phyloP scores from a whole-genome alignment of 2,329 filamentous ascomycete genomes.

The Cucurbitaria berberidis region DNA sequence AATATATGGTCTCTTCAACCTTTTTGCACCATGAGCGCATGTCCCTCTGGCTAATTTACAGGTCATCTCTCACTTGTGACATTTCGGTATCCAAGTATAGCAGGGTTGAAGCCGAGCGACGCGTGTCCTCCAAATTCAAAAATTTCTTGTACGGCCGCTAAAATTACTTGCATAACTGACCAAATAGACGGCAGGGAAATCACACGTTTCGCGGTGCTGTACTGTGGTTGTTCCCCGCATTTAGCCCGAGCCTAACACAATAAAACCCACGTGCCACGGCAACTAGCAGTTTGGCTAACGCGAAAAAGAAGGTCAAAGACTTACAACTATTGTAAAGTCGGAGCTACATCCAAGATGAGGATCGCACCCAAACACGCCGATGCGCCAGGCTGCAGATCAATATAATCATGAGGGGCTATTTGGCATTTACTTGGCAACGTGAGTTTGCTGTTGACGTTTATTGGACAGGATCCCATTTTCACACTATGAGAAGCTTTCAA shows the following conservation, averaged over 20 bases:
- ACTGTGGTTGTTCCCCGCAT: background rate
- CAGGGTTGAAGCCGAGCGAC: no score
- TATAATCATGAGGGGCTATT: slow-evolving; percentile 4
- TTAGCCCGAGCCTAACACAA: background rate
- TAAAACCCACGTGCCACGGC: background rate
- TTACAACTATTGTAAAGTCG: slow-evolving; percentile 10
- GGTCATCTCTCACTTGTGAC: no score
- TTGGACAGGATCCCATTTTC: slow-evolving; percentile 10
- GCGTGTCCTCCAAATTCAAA: background rate
- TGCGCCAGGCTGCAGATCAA: slow-evolving; percentile 16
- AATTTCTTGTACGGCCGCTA: background rate
- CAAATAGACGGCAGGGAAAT: background rate
- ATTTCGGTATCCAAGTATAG: no score
- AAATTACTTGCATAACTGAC: background rate
- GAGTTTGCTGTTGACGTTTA: slow-evolving; percentile 7
- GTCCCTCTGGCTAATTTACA: no score
- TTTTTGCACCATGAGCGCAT: no score
- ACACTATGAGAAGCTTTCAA: background rate
- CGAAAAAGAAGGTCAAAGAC: slow-evolving; percentile 32
- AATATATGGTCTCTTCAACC: no score
- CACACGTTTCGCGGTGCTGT: background rate
- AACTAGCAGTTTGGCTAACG: slow-evolving; percentile 16
- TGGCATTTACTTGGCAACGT: slow-evolving; percentile 12
- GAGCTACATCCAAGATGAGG: slow-evolving; percentile 12
- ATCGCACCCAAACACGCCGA: slow-evolving; percentile 13